These are phyloP conservation scores for Datura wrightii DNA, from an alignment of 257 asterid species.

Conservation along the genomic window DNA sequence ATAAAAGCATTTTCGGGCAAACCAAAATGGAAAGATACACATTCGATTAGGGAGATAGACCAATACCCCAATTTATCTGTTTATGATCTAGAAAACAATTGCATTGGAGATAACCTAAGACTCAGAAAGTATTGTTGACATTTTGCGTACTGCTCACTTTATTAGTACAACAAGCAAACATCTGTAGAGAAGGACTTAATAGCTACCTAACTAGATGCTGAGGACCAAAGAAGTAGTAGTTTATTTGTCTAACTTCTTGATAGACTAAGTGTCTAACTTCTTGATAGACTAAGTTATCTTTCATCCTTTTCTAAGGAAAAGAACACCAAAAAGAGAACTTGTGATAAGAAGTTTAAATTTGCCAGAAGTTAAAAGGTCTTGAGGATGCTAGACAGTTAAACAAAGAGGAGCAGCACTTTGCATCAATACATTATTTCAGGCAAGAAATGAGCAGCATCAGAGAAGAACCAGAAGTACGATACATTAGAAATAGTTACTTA, in stretches of 20 bases:
- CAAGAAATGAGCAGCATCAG: conserved; percentile 9
- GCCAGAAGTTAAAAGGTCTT: background rate
- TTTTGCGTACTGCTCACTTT: conserved; percentile 11
- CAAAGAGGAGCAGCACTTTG: conserved; percentile 19
- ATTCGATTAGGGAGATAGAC: background rate
- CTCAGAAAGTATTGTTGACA: background rate
- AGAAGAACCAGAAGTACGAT: conserved; percentile 5
- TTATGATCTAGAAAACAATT: background rate
- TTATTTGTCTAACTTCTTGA: background rate
- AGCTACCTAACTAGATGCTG: conserved; percentile 7
- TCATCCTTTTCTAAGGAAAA: background rate
- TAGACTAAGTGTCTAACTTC: conserved; percentile 9
- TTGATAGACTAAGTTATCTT: background rate
- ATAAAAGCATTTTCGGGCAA: background rate
- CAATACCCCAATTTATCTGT: background rate
- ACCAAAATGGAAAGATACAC: background rate
- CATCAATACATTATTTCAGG: background rate
- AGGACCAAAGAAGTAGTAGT: background rate
- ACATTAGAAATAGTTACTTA: conserved; percentile 47
- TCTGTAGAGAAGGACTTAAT: background rate
- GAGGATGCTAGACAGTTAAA: background rate
- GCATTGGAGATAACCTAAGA: background rate
- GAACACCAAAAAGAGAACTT: background rate
- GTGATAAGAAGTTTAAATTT: conserved; percentile 1
- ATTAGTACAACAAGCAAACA: background rate